Base-by-base conservation (phyloP, 306 rosid species). In the Pterocarpus santalinus region DNA sequence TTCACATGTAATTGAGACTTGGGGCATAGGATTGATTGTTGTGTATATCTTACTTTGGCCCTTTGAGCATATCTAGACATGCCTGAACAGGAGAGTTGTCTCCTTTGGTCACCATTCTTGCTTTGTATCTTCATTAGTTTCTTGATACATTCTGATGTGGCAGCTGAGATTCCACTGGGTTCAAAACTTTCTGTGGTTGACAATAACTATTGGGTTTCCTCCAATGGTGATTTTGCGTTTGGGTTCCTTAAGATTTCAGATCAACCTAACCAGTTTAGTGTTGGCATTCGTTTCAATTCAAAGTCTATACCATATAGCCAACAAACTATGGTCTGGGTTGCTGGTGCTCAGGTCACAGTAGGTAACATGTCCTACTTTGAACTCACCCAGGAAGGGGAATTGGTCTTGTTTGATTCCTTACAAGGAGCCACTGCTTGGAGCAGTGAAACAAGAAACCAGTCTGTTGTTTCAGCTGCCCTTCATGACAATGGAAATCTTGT, bases 161-260 rank as follows among this genome's bases (percentile, higher is more conserved):
- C 33, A 28, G 84, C 89, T 70, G 84, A 86, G 73, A 90, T 92
- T 83, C 93, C 91, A 7, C 77, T 92, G 79, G 94, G 87, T 82
- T 90, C 97, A 12, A 87, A 86, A 68, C 86, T 92, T 73, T 89
- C 86, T 72, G 90, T 77, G 28, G 74, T 4, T 13, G 94, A 83
- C 3, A 83, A 78, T 70, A 75, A 86, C 56, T 39, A 14, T 63
- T 92, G 97, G 97, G 80, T 86, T 87, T 92, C 94, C 71, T 74
- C 90, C 34, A 89, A 83, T 82, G 93, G 91, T 66, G 88, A 90
- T 75, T 92, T 89, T 72, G 93, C 92, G 28, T 65, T 92, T 12
- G 90, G 92, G 72, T 90, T 92, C 86, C 89, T 87, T 34, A 78
- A 61, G 81, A 43, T 28, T 28, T 39, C 88, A 15, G 90, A 87